A percentile compares a stretch with the other conserved stretches of the same genome.
phyloP scores from a whole-genome alignment of 345 rosid species.

The Combretum micranthum region DNA sequence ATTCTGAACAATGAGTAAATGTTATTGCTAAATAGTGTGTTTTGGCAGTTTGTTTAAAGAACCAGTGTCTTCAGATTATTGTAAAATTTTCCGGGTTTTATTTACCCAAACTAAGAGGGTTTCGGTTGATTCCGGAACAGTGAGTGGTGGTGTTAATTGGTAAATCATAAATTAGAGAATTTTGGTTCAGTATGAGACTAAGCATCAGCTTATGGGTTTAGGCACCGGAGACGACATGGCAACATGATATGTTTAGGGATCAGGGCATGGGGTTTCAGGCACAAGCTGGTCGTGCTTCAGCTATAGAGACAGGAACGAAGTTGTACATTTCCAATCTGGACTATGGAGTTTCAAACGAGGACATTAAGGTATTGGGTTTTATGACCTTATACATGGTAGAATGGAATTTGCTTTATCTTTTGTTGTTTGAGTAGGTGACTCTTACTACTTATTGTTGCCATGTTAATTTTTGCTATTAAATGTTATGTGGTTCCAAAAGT shows the following conservation, averaged over 20 bases:
- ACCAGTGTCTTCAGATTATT: background rate
- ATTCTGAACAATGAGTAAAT: too few species aligned
- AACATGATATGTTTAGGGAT: conserved; percentile 73
- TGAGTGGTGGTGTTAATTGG: too few species aligned
- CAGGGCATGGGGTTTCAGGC: conserved; percentile 29
- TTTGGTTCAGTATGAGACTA: conserved; percentile 1
- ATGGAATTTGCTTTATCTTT: background rate
- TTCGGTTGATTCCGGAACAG: conserved; percentile 1
- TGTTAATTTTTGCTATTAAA: background rate
- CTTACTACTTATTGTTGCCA: background rate
- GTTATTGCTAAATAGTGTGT: conserved; percentile 2
- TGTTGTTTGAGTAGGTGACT: background rate
- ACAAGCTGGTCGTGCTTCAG: conserved; percentile 49
- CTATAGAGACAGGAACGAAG: conserved; percentile 91
- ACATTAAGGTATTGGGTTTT: conserved; percentile 55
- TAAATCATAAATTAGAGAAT: too few species aligned
- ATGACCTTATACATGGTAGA: background rate
- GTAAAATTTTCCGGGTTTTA: too few species aligned
- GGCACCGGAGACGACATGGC: conserved; percentile 93
- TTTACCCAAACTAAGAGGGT: too few species aligned
- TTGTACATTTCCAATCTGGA: conserved; percentile 86
- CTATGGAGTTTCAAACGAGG: conserved; percentile 93
- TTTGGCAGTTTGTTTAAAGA: background rate
- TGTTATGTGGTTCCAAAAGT: too few species aligned
- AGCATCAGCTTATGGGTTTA: conserved; percentile 23